A percentile compares a stretch with the other conserved stretches of the same genome.
Evolutionary conservation across 2,329 filamentous ascomycete genomes (phyloP).

Genomic region (Laburnicola sp.): DNA sequence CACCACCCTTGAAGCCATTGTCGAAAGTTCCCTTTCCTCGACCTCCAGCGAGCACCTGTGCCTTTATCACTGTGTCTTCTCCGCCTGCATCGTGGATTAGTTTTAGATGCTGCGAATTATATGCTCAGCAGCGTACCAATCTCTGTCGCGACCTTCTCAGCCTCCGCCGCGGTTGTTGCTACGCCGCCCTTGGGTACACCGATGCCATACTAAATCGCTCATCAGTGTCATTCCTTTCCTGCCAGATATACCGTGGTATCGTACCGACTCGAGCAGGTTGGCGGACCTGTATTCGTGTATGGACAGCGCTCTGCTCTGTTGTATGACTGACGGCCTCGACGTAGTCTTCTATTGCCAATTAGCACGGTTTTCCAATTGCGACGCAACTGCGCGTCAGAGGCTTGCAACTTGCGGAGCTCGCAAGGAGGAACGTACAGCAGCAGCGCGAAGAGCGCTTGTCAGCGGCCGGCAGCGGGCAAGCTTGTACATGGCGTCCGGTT

Average conservation of each 20-base stretch:
- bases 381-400: conserved; percentile 38
- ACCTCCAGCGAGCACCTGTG: conserved; percentile 95
- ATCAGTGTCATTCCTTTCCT: conserved; percentile 27
- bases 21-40: conserved; percentile 98
- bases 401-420: conserved; percentile 24
- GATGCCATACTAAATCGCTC: conserved; percentile 75
- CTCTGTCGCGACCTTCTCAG: conserved; percentile 85
- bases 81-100: conserved; percentile 55
- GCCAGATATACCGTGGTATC: conserved; percentile 20
- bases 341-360: conserved; percentile 57
- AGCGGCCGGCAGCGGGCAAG: conserved; percentile 75
- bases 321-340: conserved; percentile 60
- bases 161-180: conserved; percentile 80
- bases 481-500: conserved; percentile 74
- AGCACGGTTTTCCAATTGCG: conserved; percentile 29
- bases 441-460: conserved; percentile 76
- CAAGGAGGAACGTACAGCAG: conserved; percentile 62
- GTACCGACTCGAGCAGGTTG: conserved; percentile 75
- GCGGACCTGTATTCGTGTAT: conserved; percentile 99
- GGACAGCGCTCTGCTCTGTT: conserved; percentile 86
- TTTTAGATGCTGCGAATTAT: conserved; percentile 20
- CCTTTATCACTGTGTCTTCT: conserved; percentile 99
- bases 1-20: conserved; percentile 98
- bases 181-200: conserved; percentile 89
- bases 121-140: conserved; percentile 64